Base-by-base conservation (phyloP, 257 asterid genomes). In the Salvia splendens region DNA sequence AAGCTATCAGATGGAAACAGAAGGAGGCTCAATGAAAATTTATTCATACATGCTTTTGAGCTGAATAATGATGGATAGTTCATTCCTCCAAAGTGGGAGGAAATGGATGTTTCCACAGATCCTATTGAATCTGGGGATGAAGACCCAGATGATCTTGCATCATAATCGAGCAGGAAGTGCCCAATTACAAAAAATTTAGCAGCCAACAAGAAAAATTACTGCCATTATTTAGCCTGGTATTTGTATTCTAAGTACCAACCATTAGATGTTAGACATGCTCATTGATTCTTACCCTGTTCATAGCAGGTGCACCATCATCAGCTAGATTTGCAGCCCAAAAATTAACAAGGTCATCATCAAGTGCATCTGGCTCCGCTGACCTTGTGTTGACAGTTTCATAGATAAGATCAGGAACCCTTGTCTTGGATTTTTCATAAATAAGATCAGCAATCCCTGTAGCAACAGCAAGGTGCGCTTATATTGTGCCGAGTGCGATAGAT, bases 321-420 rank as follows among this genome's bases (percentile, higher is more conserved):
- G 95, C 99, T 67, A 94, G 99, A 82, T 72, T 94, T 20, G 97
- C 73, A 64, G 99, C 97, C 99, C 99, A 94, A 73, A 89, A 92
- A 76, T 94, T 94, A 59, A 94, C 99, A 65, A 91, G 97, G 83
- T 94, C 99, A 58, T 91, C 95, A 82, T 94, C 97, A 70, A 91
- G 89, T 60, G 82, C 82, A 74, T 89, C 92, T 52, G 92, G 89
- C 73, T 88, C 89, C 69, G 83, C 71, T 59, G 89, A 69, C 74
- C 76, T 81, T 35, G 80, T 61, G 66, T 84, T 85, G 52, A 89
- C 77, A 83, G 86, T 80, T 80, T 88, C 97, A 79, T 83, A 84
- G 28, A 88, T 81, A 73, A 88, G 95, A 64, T 94, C 96, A 70
- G 96, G 77, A 64, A 94, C 83, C 71, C 91, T 77, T 3, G 84